phyloP scores from a whole-genome alignment of 2,329 filamentous ascomycete species.

The Ceratocystiopsis sp. region DNA sequence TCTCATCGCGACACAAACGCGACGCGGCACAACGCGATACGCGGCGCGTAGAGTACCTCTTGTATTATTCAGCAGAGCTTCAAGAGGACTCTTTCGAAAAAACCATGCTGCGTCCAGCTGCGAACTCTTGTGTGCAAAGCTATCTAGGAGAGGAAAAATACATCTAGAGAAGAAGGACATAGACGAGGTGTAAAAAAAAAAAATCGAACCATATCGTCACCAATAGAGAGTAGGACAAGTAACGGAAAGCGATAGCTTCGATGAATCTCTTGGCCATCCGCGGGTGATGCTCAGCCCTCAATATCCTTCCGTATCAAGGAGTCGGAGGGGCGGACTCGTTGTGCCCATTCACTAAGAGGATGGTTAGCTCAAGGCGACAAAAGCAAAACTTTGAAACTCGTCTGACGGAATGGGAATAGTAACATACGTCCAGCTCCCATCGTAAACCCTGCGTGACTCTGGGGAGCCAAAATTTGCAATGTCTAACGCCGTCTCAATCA shows the following conservation, averaged over 20 bases:
- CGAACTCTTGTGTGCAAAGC: not conserved
- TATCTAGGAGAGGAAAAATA: not conserved
- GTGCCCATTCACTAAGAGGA: slow-evolving; percentile 9
- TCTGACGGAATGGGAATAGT: too few species aligned
- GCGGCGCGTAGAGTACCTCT: too few species aligned
- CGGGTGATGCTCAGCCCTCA: not conserved
- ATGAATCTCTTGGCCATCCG: not conserved
- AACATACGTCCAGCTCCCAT: slow-evolving; percentile 84
- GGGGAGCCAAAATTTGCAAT: slow-evolving; percentile 57
- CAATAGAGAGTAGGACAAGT: too few species aligned
- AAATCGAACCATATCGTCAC: too few species aligned
- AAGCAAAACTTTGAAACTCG: not conserved
- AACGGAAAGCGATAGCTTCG: not conserved
- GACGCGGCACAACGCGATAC: too few species aligned
- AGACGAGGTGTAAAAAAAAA: too few species aligned
- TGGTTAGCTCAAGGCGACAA: not conserved
- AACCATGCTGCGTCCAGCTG: too few species aligned
- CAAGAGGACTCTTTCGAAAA: too few species aligned
- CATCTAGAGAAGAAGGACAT: not conserved
- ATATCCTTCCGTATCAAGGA: slow-evolving; percentile 5
- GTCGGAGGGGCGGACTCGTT: slow-evolving; percentile 9
- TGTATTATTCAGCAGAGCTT: not conserved
- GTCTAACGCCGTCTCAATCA: slow-evolving; percentile 73
- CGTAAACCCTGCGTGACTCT: slow-evolving; percentile 62
- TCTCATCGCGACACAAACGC: too few species aligned